Evolutionary conservation across 805 yeast species (phyloP), one percentile per base, ranked within the genome.

Genomic region (Pichia occidentalis): DNA sequence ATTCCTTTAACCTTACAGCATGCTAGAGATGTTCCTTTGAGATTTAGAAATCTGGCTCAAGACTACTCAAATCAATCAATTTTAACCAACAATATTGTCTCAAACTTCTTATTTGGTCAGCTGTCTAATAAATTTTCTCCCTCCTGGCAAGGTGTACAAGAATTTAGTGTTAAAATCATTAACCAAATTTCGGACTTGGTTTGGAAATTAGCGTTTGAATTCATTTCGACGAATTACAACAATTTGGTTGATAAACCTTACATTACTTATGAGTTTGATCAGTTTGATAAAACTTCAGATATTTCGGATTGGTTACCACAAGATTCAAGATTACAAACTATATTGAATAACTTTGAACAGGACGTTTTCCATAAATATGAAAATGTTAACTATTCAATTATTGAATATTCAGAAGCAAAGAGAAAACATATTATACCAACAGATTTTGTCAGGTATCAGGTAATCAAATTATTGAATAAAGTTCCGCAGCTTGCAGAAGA

Each of bases 41-140:
- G 94, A 53, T 67, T 81, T 22, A 71, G 96, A 49, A 66, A 63
- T 25, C 59, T 85, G 43, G 76, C 75, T 1, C 50, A 60, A 6
- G 67, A 59, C 4, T 77, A 61, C 51, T 51, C 60, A 29, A 51
- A 56, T 12, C 44, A 45, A 4, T 62, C 60, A 20, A 47, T 36
- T 2, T 33, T 54, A 10, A 38, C 44, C 7, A 53, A 52, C 47
- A 9, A 58, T 45, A 42, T 69, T 12, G 65, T 73, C 23, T 63
- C 72, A 26, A 67, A 65, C 17, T 76, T 69, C 49, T 38, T 77
- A 26, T 70, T 82, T 47, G 97, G 97, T 24, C 68, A 83, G 43
- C 60, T 88, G 29, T 67, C 85, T 4, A 77, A 78, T 24, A 73
- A 75, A 41, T 86, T 90, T 49, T 82, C 85, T 39, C 97, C 97